Percentiles rank a stretch among this genome's conserved stretches.
These are phyloP conservation scores for Colletotrichum agaves DNA, from an alignment of 2,329 filamentous ascomycete species.

Conservation along the genomic window DNA sequence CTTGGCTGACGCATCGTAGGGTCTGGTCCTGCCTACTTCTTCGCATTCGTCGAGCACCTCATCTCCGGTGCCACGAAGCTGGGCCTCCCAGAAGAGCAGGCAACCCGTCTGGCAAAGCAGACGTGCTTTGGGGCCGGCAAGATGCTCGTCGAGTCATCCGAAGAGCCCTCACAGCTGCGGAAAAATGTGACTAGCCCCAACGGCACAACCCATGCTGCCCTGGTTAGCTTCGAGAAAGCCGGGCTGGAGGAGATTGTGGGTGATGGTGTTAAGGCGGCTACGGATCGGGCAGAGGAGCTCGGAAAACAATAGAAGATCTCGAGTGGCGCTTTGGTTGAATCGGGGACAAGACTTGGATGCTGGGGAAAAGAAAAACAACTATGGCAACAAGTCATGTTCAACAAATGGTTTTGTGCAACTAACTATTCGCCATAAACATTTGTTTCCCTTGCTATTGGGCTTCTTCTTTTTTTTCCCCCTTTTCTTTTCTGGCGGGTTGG, in stretches of 20 bases:
- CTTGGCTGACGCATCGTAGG: slow-evolving; percentile 44
- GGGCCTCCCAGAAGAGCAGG: slow-evolving; percentile 59
- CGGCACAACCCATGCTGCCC: slow-evolving; percentile 61
- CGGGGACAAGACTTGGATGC: too few species aligned
- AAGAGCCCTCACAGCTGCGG: slow-evolving; percentile 58
- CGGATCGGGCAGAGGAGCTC: slow-evolving; percentile 53
- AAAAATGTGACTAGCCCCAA: slow-evolving; percentile 65
- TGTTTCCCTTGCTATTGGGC: too few species aligned
- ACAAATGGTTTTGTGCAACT: too few species aligned
- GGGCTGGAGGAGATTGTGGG: slow-evolving; percentile 56
- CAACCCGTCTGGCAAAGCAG: slow-evolving; percentile 60
- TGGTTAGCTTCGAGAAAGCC: slow-evolving; percentile 58
- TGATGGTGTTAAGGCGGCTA: slow-evolving; percentile 58
- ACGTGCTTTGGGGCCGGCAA: slow-evolving; percentile 62
- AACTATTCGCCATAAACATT: too few species aligned
- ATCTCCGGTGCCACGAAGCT: slow-evolving; percentile 55
- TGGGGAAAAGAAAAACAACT: too few species aligned
- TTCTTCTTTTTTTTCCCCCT: too few species aligned
- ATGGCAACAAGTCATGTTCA: too few species aligned
- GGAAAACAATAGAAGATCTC: slow-evolving; percentile 27
- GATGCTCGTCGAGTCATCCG: slow-evolving; percentile 60
- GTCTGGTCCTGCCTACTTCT: slow-evolving; percentile 64
- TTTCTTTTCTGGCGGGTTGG: too few species aligned
- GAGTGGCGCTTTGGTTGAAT: too few species aligned
- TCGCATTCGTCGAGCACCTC: slow-evolving; percentile 63